Percentiles rank a stretch among this genome's conserved stretches.
These are phyloP conservation scores for Leucaena leucocephala DNA, from an alignment of 306 rosid species.

Conservation along the genomic window DNA sequence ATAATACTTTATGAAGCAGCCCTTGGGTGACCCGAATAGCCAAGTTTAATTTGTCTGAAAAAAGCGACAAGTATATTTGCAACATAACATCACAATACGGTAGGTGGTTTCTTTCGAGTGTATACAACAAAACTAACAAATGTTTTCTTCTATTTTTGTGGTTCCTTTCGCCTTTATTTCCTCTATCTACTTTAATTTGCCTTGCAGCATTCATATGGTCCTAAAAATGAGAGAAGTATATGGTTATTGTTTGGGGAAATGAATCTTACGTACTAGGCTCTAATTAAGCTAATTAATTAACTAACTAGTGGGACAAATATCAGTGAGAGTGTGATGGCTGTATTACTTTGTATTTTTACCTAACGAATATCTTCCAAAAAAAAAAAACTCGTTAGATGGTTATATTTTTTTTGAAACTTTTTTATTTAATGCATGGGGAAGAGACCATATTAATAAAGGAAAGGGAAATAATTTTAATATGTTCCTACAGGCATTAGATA, in stretches of 20 bases:
- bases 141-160: background rate
- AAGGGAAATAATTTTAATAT: too few species aligned
- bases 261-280: slow-evolving; percentile 1
- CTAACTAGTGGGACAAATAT: background rate
- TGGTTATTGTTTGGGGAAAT: background rate
- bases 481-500: too few species aligned
- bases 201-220: background rate
- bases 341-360: background rate
- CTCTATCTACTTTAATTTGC: background rate
- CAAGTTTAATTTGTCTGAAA: background rate
- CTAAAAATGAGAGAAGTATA: background rate
- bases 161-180: background rate
- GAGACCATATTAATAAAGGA: too few species aligned
- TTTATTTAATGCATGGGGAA: too few species aligned
- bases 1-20: background rate
- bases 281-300: background rate
- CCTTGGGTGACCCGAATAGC: background rate
- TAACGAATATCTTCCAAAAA: background rate
- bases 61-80: background rate
- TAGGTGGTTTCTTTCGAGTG: background rate
- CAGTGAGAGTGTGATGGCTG: background rate
- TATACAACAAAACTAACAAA: background rate
- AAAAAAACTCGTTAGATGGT: too few species aligned
- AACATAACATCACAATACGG: background rate
- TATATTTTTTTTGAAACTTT: too few species aligned